Evolutionary conservation across 306 rosid species (phyloP), one percentile per base, ranked within the genome.

Genomic region (Senna siamea): DNA sequence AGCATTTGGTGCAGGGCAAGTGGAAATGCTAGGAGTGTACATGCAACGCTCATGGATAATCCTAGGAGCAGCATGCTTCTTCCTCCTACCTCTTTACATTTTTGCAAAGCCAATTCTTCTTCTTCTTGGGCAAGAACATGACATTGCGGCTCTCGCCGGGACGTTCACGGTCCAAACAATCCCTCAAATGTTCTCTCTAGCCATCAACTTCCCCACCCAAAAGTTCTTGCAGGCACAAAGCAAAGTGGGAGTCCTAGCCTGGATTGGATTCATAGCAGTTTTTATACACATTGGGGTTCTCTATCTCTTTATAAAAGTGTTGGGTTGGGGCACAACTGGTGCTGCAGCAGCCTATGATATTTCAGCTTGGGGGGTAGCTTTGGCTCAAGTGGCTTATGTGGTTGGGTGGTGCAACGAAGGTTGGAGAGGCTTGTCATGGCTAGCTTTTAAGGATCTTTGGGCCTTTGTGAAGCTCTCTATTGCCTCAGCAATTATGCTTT

Each of bases 401-500:
- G 86, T 95, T 41, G 86, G 82, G 59, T 87, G 98, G 93, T 95
- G 97, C 57, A 59, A 74, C 7, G 96, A 92, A 18, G 88, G 95
- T 1, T 94, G 99, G 99, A 91, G 52, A 19, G 99, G 99, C 5
- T 73, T 95, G 83, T 90, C 99, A 2, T 87, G 92, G 92, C 61
- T 92, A 12, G 99, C 99, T 5, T 89, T 92, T 20, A 87, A 76
- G 84, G 97, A 95, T 30, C 72, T 95, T 52, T 92, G 99, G 99
- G 78, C 84, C 0, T 95, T 95, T 76, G 84, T 84, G 5, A 95
- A 81, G 59, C 85, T 95, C 50, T 95, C 98, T 51, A 26, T 92
- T 50, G 99, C 98, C 78, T 95, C 99, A 1, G 99, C 99, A 1
- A 17, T 95, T 17, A 95, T 95, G 99, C 90, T 95, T 78, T 95